Base-by-base conservation (phyloP, 2,329 filamentous ascomycete genomes). In the Sclerotiophoma versabilis region DNA sequence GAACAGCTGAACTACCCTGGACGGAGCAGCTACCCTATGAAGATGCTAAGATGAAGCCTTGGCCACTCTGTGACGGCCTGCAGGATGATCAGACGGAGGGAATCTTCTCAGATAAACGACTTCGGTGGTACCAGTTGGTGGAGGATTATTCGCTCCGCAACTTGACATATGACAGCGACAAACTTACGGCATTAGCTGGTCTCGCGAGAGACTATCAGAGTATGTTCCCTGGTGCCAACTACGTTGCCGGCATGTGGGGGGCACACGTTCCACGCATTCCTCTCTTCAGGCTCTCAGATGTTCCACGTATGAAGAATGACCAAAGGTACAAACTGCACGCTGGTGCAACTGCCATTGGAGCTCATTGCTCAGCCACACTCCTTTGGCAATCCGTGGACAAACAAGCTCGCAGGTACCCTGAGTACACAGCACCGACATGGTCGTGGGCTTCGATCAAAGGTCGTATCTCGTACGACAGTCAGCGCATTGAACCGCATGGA, bases 371-470 rank as follows among this genome's bases (percentile, higher is more conserved):
- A n/a, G 50, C 26, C 5, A 20, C 43, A 17, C 23, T 54, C 0
- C 15, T 54, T 3, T 54, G 50, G 50, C 36, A 25, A 26, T 10
- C 19, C 2, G 15, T 10, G 6, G 50, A 48, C 12, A 4, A 5
- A 3, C 2, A 27, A 6, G 49, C 41, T 0, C 6, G 14, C 7
- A 33, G 26, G 36, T 4, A 41, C 10, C 5, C 4, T 4, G 27
- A 17, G 1, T 54, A 54, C 10, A 15, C 22, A 9, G 50, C 50
- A 3, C 50, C 50, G 2, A 25, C 14, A 0, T 54, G 50, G 50
- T 54, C 50, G 1, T 54, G 50, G 50, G 50, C 50, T 5, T 54
- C 50, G 2, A 7, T 47, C 1, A 5, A 23, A 17, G 50, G 50
- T 4, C 22, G 34, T 0, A 17, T 54, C 1, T 25, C 43, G 11